Base-by-base conservation (phyloP, 2,329 filamentous ascomycete species). In the Aschersonia sp. region DNA sequence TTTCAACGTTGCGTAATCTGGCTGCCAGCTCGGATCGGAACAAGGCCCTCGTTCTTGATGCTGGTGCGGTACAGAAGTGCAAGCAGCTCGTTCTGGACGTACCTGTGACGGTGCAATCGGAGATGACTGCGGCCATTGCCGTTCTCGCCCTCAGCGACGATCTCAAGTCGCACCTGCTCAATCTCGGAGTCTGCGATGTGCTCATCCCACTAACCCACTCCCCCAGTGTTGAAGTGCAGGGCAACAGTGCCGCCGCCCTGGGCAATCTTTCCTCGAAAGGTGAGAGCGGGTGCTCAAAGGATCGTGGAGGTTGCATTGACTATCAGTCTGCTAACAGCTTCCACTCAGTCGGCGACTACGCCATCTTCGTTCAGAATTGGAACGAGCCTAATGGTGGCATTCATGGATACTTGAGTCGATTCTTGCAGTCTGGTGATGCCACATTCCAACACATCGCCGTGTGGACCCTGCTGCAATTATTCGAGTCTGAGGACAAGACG, bases 401-500 rank as follows among this genome's bases (percentile, higher is more conserved):
- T 51, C 89, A 95, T 60, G 92, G 92, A 47, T 98, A 98, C 61
- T 75, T 98, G 37, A 85, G 82, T 57, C 82, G 90, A 47, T 98
- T 98, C 72, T 74, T 98, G 14, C 86, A 85, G 43, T 95, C 88
- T 53, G 90, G 89, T 41, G 92, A 98, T 61, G 82, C 92, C 1
- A 98, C 92, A 0, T 98, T 98, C 73, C 92, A 98, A 66, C 92
- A 98, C 62, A 98, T 98, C 60, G 92, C 92, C 45, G 95, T 97
- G 53, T 98, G 92, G 92, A 98, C 92, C 1, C 69, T 98, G 44
- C 76, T 98, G 4, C 92, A 98, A 62, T 76, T 98, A 4, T 81
- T 98, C 45, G 92, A 98, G 66, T 95, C 90, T 0, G 89, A 94
- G 62, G 90, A 98, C 61, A 82, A 85, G 66, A 83, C 80, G 48